phyloP scores from a whole-genome alignment of 495 filamentous ascomycete species.

The Talaromyces ruber region DNA sequence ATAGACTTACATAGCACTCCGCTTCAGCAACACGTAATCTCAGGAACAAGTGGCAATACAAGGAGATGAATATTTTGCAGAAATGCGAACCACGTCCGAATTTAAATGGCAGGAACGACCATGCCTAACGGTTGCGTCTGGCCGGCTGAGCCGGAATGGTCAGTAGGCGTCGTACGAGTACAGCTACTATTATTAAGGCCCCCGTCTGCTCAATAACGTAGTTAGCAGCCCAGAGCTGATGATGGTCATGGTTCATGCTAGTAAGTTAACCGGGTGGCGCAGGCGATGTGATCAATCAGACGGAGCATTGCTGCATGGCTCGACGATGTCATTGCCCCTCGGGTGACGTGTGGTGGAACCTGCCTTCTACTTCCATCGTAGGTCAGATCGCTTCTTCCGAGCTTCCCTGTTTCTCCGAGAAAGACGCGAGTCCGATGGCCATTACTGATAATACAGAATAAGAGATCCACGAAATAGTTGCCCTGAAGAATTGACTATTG shows the following conservation, averaged over 20 bases:
- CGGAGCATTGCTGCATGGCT: background rate
- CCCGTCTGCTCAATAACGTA: background rate
- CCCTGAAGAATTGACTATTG: background rate
- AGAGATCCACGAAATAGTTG: background rate
- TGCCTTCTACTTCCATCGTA: too few species aligned
- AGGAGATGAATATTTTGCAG: too few species aligned
- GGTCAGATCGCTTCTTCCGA: too few species aligned
- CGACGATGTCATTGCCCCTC: constrained; percentile 6
- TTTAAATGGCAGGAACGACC: background rate
- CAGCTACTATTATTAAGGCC: background rate
- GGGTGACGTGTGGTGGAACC: background rate
- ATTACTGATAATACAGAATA: too few species aligned
- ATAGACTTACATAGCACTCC: background rate
- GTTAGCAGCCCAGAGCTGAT: background rate
- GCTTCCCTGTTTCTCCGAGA: background rate
- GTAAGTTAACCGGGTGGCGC: background rate
- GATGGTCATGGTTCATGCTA: background rate
- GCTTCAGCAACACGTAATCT: background rate
- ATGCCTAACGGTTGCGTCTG: background rate
- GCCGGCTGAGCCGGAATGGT: constrained; percentile 1
- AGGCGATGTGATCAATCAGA: constrained; percentile 2
- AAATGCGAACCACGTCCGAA: too few species aligned
- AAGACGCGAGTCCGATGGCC: background rate
- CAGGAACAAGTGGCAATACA: background rate
- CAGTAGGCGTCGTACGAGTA: background rate